Evolutionary conservation across 2,329 filamentous ascomycete genomes (phyloP).

Genomic region (Clonostachys chloroleuca): DNA sequence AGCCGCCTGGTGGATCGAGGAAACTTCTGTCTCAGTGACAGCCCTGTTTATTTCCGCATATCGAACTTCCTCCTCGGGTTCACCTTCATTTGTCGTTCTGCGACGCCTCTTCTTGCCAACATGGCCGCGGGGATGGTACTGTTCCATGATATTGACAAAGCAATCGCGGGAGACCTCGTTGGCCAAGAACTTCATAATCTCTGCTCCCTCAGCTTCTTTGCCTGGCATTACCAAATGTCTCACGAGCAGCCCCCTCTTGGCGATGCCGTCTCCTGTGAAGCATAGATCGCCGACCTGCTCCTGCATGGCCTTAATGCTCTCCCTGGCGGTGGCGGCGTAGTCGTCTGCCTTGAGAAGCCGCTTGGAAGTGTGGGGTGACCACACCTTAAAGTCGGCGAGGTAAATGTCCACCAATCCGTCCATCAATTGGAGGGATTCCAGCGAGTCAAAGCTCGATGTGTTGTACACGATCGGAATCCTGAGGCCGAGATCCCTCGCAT

Average conservation of each 20-base stretch:
- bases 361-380: slow-evolving; percentile 61
- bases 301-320: slow-evolving; percentile 79
- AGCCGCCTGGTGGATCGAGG: slow-evolving; percentile 62
- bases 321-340: slow-evolving; percentile 67
- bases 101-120: slow-evolving; percentile 62
- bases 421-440: slow-evolving; percentile 66
- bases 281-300: slow-evolving; percentile 76
- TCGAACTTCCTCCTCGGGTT: slow-evolving; percentile 42
- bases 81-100: slow-evolving; percentile 8
- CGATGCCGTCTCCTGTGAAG: slow-evolving; percentile 77
- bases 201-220: slow-evolving; percentile 65
- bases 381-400: slow-evolving; percentile 85
- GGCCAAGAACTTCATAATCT: slow-evolving; percentile 75
- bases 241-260: slow-evolving; percentile 71
- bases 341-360: slow-evolving; percentile 74
- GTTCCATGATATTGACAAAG: slow-evolving; percentile 86
- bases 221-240: slow-evolving; percentile 85
- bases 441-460: slow-evolving; percentile 75
- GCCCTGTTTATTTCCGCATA: slow-evolving; percentile 79
- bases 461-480: slow-evolving; percentile 78
- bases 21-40: slow-evolving; percentile 45
- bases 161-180: slow-evolving; percentile 67
- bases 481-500: slow-evolving; percentile 66
- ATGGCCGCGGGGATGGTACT: slow-evolving; percentile 77
- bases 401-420: slow-evolving; percentile 83